These are phyloP conservation scores for Phytophthora pluvialis DNA, from an alignment of 352 stramenopile species.

Conservation along the genomic window DNA sequence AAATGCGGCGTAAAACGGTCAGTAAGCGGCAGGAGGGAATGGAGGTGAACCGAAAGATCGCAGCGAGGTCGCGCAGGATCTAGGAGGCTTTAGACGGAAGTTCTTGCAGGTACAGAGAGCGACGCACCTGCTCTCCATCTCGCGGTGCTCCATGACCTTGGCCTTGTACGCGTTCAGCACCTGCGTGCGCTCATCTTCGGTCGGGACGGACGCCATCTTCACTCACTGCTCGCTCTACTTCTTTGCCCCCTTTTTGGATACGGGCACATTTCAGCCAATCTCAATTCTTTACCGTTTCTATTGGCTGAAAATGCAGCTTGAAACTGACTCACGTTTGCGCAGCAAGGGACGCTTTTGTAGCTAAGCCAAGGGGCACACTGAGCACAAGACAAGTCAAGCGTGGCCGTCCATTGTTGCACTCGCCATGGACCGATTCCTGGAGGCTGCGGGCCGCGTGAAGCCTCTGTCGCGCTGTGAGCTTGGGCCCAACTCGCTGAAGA, in stretches of 20 bases:
- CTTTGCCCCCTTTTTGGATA: constrained; percentile 39
- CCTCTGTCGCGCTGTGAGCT: constrained; percentile 65
- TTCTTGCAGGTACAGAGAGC: constrained; percentile 7
- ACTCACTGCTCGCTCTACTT: constrained; percentile 1
- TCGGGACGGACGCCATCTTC: constrained; percentile 63
- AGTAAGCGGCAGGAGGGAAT: constrained; percentile 1
- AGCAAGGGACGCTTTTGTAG: constrained; percentile 1
- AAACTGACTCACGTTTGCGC: constrained; percentile 2
- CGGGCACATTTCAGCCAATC: constrained; percentile 24
- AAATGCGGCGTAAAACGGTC: constrained; percentile 10
- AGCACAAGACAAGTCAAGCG: constrained; percentile 1
- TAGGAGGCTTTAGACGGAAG: neutral
- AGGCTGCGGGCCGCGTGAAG: constrained; percentile 72
- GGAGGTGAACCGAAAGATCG: constrained; percentile 24
- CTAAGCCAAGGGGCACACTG: neutral
- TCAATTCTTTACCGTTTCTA: neutral
- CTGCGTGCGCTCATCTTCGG: constrained; percentile 91
- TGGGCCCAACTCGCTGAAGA: constrained; percentile 45
- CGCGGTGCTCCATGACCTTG: constrained; percentile 97
- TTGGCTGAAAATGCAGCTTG: constrained; percentile 30
- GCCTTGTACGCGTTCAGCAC: constrained; percentile 95
- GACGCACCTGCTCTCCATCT: constrained; percentile 94
- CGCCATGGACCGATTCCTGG: constrained; percentile 59
- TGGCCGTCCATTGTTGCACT: neutral
- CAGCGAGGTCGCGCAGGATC: constrained; percentile 1